phyloP scores from a whole-genome alignment of 164 flowering plant genomes.

The Tinospora cordifolia region DNA sequence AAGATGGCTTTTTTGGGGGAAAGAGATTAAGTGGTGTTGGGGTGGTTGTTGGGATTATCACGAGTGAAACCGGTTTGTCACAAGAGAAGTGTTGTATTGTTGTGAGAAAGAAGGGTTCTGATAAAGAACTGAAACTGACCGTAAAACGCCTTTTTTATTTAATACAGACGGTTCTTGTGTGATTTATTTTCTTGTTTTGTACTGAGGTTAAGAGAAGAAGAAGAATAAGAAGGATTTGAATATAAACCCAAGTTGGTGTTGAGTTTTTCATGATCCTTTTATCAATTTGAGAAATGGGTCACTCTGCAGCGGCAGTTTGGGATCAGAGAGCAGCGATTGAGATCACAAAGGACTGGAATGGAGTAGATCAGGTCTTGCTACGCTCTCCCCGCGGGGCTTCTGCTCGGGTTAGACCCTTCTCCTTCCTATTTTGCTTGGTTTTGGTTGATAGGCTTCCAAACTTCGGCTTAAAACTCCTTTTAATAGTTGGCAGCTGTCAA shows the following conservation, averaged over 20 bases:
- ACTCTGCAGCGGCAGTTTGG: slow-evolving; percentile 64
- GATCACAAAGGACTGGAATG: slow-evolving; percentile 75
- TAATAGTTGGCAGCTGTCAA: background rate
- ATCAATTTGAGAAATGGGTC: slow-evolving; percentile 53
- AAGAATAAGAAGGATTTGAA: too few species aligned
- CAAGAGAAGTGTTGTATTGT: slow-evolving; percentile 19
- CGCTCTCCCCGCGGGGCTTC: too few species aligned
- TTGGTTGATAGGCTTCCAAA: background rate
- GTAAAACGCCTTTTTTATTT: background rate
- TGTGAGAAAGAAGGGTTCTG: slow-evolving; percentile 10
- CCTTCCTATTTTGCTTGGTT: too few species aligned
- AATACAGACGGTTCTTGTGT: background rate
- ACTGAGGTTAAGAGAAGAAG: too few species aligned
- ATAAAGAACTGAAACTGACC: slow-evolving; percentile 14
- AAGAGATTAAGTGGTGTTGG: too few species aligned
- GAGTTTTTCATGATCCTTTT: slow-evolving; percentile 7
- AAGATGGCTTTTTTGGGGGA: too few species aligned
- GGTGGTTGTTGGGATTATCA: too few species aligned
- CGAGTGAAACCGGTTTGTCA: slow-evolving; percentile 24
- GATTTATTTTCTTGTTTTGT: background rate
- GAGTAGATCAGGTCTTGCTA: slow-evolving; percentile 69
- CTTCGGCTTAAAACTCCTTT: background rate
- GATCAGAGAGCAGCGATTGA: slow-evolving; percentile 59
- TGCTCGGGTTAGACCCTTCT: too few species aligned
- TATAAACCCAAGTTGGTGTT: too few species aligned